These are phyloP conservation scores for Hamigera avellanea DNA, from an alignment of 495 filamentous ascomycete species.

Conservation along the genomic window DNA sequence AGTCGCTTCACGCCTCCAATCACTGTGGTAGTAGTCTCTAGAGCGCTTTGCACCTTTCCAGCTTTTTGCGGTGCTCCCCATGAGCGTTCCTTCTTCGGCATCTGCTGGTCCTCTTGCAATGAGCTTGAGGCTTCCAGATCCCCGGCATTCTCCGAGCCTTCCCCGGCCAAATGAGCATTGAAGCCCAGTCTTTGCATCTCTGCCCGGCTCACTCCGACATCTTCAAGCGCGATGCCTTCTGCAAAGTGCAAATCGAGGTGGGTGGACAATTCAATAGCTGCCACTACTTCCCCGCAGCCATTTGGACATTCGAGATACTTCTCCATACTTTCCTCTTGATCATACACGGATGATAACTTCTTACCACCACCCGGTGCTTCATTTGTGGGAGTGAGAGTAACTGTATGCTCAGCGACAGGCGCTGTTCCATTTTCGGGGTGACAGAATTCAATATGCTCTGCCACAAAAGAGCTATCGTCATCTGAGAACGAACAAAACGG, in stretches of 20 bases:
- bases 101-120: too few species aligned
- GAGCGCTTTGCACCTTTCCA: constrained; percentile 8
- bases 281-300: constrained; percentile 61
- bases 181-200: background rate
- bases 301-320: constrained; percentile 57
- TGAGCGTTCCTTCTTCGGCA: constrained; percentile 7
- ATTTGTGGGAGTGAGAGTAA: constrained; percentile 3
- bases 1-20: constrained; percentile 19
- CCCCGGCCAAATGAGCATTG: too few species aligned
- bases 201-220: constrained; percentile 8
- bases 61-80: constrained; percentile 3
- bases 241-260: constrained; percentile 66
- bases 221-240: constrained; percentile 43
- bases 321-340: constrained; percentile 15
- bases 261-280: constrained; percentile 47
- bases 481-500: constrained; percentile 46
- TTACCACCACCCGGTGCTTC: constrained; percentile 2
- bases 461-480: constrained; percentile 33
- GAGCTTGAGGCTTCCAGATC: too few species aligned
- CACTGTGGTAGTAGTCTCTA: background rate
- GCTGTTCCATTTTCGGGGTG: constrained; percentile 35
- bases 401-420: constrained; percentile 8
- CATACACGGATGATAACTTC: constrained; percentile 2
- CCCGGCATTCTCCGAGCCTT: too few species aligned
- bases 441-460: constrained; percentile 43